Base-by-base conservation (phyloP, 305 asterid genomes). In the Fraxinus ornus region DNA sequence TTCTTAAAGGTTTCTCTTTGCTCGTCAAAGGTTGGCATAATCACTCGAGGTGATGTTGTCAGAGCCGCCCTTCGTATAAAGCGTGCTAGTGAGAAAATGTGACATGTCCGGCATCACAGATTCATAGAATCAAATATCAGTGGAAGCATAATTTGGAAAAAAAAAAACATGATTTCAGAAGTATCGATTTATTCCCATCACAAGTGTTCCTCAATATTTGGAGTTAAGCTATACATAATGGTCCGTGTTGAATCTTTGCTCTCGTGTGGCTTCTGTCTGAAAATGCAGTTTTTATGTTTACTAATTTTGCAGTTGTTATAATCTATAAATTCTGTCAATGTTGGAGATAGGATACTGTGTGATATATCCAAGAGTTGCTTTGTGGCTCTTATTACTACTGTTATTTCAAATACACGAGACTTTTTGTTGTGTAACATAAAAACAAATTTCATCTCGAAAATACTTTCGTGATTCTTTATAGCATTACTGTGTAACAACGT, bases 21-120 rank as follows among this genome's bases (percentile, higher is more conserved):
- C 77, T 35, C 28, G 35, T 28, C 75, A 22, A 79, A 94, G 98
- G 91, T 92, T 81, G 98, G 98, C 75, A 87, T 95, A 68, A 86
- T 93, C 78, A 93, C 98, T 30, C 90, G 98, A 85, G 98, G 98
- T 17, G 92, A 95, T 70, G 93, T 93, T 52, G 94, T 95, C 13
- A 90, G 93, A 84, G 98, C 95, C 35, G 98, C 98, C 80, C 97
- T 95, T 55, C 90, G 89, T 81, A 92, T 93, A 81, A 95, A 90
- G 88, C 90, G 76, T 73, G 91, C 87, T 26, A 73, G 72, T 28
- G 91, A 86, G 71, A 84, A 87, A 55, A 79, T 84, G 82, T 86
- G 88, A 88, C 24, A 77, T 68, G 78, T 80, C 24, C 33, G n/a
- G 41, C 60, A 76, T 44, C 5, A 12, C 55, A 47, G 5, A 47